Conservation (phyloP, 257 asterid genomes). For the Jasminum sambac region DNA sequence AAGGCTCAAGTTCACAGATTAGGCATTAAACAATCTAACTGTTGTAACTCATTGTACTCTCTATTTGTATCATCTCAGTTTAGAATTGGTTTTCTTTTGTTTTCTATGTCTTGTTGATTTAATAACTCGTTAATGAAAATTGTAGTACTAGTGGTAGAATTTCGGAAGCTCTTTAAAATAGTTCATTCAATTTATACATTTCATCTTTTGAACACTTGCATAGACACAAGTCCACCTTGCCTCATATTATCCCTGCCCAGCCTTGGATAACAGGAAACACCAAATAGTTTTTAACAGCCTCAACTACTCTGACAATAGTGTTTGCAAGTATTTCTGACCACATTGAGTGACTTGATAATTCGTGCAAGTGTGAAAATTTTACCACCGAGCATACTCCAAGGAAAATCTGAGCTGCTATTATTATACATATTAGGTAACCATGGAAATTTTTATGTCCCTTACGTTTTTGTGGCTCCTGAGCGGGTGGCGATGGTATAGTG, state of each 20-base stretch:
- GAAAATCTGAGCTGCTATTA: slow-evolving; percentile 20
- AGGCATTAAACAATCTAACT: slow-evolving; percentile 14
- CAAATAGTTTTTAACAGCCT: background rate
- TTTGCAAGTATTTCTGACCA: slow-evolving; percentile 4
- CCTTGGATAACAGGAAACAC: background rate
- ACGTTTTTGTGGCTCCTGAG: slow-evolving; percentile 45
- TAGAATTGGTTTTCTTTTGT: background rate
- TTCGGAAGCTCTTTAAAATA: background rate
- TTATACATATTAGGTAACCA: slow-evolving; percentile 14
- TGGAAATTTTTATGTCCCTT: slow-evolving; percentile 28
- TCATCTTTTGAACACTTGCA: background rate
- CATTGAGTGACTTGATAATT: slow-evolving; percentile 5
- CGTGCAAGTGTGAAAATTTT: background rate
- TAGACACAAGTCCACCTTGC: background rate
- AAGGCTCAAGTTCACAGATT: background rate
- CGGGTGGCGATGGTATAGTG: slow-evolving; percentile 71
- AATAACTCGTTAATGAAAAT: background rate
- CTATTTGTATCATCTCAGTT: slow-evolving; percentile 13
- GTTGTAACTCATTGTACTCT: background rate
- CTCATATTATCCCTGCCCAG: background rate
- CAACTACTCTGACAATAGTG: background rate
- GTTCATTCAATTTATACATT: slow-evolving; percentile 5
- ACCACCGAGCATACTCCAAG: slow-evolving; percentile 13
- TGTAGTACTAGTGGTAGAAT: slow-evolving; percentile 14
- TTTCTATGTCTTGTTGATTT: slow-evolving; percentile 7